phyloP scores from a whole-genome alignment of 1,139 yeast species.

The Pichia sp. region DNA sequence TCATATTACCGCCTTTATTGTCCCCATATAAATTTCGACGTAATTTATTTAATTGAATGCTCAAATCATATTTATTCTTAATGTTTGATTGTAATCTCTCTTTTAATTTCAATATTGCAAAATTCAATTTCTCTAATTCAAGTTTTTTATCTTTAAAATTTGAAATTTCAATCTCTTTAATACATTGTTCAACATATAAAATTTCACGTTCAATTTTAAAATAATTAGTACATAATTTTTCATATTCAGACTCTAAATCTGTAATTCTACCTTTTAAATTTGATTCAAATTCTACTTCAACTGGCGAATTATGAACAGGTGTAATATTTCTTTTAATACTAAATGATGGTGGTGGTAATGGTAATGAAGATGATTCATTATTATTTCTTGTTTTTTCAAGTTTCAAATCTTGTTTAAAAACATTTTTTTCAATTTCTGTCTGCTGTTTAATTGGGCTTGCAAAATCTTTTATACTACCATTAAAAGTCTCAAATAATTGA shows the following conservation, averaged over 20 bases:
- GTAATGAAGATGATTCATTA: neutral
- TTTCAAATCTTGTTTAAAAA: neutral
- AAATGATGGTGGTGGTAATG: too few relatives aligned
- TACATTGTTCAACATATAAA: slow-evolving; percentile 25
- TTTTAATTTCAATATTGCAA: slow-evolving; percentile 25
- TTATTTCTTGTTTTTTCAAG: neutral
- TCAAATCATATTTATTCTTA: slow-evolving; percentile 27
- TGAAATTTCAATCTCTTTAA: slow-evolving; percentile 16
- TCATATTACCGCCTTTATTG: slow-evolving; percentile 25
- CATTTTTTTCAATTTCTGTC: too few relatives aligned
- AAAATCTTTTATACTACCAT: slow-evolving; percentile 14
- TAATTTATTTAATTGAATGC: slow-evolving; percentile 26
- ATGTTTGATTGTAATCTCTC: slow-evolving; percentile 25
- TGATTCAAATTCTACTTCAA: slow-evolving; percentile 4
- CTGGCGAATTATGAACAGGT: slow-evolving; percentile 25
- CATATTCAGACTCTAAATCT: slow-evolving; percentile 17
- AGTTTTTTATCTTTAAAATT: slow-evolving; percentile 3
- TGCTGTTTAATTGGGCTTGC: slow-evolving; percentile 9
- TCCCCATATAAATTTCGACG: slow-evolving; percentile 28
- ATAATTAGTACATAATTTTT: slow-evolving; percentile 19
- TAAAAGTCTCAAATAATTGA: slow-evolving; percentile 15
- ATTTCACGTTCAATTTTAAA: slow-evolving; percentile 28
- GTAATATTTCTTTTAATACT: slow-evolving; percentile 15
- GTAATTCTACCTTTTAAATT: slow-evolving; percentile 16
- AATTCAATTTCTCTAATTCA: slow-evolving; percentile 24